A percentile compares a stretch with the other conserved stretches of the same genome.
Evolutionary conservation across 495 filamentous ascomycete species (phyloP).

Genomic region (Evansstolkia leycettana): DNA sequence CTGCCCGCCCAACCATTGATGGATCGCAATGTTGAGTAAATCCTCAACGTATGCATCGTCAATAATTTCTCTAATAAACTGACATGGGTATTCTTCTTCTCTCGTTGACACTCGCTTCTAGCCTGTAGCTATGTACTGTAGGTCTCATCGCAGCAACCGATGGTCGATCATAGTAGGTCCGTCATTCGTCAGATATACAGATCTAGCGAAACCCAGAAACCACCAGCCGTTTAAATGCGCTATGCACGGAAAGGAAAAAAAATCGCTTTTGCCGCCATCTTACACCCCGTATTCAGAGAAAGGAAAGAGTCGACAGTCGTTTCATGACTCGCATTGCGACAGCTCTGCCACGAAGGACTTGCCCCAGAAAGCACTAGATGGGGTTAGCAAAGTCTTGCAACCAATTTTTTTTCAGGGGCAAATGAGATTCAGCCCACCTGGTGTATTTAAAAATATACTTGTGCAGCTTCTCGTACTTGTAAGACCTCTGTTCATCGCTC

Average conservation of each 20-base stretch:
- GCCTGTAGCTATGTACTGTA: too few relatives aligned
- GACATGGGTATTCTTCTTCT: too few relatives aligned
- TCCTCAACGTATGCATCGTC: too few relatives aligned
- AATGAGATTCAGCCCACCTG: constrained; percentile 20
- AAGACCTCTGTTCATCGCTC: constrained; percentile 56
- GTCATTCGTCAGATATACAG: too few relatives aligned
- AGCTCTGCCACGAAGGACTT: constrained; percentile 67
- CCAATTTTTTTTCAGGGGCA: background rate
- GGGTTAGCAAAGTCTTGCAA: background rate
- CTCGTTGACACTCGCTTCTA: too few relatives aligned
- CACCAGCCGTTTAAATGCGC: background rate
- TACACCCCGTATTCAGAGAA: background rate
- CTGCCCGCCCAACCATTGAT: too few relatives aligned
- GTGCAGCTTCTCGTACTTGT: constrained; percentile 67
- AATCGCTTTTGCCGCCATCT: background rate
- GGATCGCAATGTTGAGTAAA: too few relatives aligned
- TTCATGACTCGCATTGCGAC: constrained; percentile 36
- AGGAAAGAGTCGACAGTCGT: background rate
- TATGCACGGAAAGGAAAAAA: background rate
- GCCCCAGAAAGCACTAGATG: constrained; percentile 67
- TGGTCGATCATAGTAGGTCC: too few relatives aligned
- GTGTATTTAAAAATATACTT: constrained; percentile 84
- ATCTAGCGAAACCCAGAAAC: background rate
- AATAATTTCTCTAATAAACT: too few relatives aligned
- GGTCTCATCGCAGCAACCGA: too few relatives aligned